Percentiles rank a stretch among this genome's conserved stretches.
Evolutionary conservation across 2,329 filamentous ascomycete species (phyloP).

Genomic region (Talaromyces verruculosus): DNA sequence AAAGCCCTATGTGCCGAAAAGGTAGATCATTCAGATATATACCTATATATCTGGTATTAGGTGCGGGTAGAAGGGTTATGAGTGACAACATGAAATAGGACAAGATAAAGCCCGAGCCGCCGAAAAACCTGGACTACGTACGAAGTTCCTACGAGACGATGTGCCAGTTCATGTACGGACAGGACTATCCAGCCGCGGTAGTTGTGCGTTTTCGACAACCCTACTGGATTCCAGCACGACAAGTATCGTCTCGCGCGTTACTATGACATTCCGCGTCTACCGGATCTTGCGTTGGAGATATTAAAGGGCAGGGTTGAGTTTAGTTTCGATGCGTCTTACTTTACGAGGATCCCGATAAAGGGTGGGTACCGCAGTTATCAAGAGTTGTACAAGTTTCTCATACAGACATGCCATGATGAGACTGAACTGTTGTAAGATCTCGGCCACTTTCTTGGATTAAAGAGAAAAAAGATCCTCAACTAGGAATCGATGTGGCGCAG

Average conservation of each 20-base stretch:
- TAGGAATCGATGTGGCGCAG: neutral
- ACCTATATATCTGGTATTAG: too few species aligned
- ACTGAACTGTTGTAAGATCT: accelerated
- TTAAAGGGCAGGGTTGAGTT: too few species aligned
- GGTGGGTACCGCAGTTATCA: neutral
- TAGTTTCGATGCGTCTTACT: neutral
- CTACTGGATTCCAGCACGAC: neutral
- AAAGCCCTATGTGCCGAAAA: neutral
- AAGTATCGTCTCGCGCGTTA: neutral
- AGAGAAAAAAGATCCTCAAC: neutral
- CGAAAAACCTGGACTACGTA: neutral
- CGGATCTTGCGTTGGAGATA: neutral
- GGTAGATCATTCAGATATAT: neutral
- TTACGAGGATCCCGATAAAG: neutral
- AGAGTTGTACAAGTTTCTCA: neutral
- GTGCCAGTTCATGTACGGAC: neutral
- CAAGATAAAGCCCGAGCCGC: neutral
- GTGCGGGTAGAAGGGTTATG: too few species aligned
- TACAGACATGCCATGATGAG: neutral
- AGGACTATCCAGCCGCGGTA: neutral
- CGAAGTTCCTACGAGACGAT: neutral
- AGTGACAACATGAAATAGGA: neutral
- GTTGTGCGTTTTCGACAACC: neutral
- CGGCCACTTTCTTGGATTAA: neutral
- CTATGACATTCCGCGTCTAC: neutral